Conservation (phyloP, 202 grass and related monocot species). For the Setaria italica region DNA sequence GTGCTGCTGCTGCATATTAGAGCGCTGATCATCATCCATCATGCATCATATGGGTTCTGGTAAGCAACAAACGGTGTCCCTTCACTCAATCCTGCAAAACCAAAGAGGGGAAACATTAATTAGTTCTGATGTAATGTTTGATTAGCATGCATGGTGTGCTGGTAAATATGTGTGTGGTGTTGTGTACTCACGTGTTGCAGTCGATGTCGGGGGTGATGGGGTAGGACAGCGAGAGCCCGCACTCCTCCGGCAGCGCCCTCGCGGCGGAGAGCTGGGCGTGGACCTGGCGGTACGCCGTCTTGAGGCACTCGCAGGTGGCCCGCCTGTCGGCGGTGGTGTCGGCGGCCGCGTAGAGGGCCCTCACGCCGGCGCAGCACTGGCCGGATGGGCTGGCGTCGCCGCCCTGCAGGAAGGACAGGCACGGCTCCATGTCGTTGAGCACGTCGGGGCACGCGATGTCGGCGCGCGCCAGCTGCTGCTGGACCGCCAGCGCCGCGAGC, state of each 20-base stretch:
- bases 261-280: constrained; percentile 16
- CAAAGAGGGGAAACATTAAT: background rate
- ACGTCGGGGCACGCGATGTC: constrained; percentile 49
- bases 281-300: constrained; percentile 38
- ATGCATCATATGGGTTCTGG: too few species aligned
- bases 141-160: background rate
- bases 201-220: constrained; percentile 56
- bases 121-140: background rate
- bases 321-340: constrained; percentile 31
- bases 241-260: constrained; percentile 57
- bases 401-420: constrained; percentile 58
- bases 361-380: constrained; percentile 64
- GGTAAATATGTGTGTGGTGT: too few species aligned
- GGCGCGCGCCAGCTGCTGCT: constrained; percentile 40
- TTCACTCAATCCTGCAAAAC: constrained; percentile 18
- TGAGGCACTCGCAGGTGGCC: constrained; percentile 68
- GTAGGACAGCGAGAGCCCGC: constrained; percentile 57
- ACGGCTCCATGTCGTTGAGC: constrained; percentile 45
- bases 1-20: background rate
- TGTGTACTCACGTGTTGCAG: constrained; percentile 60
- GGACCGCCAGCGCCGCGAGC: constrained; percentile 27
- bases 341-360: constrained; percentile 33
- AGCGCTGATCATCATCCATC: background rate
- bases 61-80: background rate
- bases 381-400: constrained; percentile 32